Conservation (phyloP, 192 early-diverging fungal species). For the Helicostylum pulchrum region DNA sequence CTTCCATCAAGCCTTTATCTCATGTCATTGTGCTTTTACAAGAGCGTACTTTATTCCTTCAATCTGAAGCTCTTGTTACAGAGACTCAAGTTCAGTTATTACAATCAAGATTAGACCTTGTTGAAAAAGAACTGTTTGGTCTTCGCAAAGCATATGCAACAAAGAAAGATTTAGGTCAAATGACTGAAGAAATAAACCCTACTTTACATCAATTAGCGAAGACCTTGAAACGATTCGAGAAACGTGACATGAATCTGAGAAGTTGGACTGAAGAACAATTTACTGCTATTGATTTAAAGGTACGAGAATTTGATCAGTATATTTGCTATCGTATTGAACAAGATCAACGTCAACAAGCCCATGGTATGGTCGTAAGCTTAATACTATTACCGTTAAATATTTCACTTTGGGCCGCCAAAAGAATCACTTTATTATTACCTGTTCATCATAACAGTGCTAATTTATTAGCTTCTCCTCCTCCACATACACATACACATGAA, state of each 20-base stretch:
- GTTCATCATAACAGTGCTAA: slow-evolving; percentile 14
- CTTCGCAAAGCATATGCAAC: slow-evolving; percentile 53
- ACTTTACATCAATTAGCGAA: slow-evolving; percentile 52
- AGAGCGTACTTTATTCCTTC: slow-evolving; percentile 48
- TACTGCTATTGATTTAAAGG: slow-evolving; percentile 44
- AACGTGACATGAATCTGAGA: slow-evolving; percentile 49
- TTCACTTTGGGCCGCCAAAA: slow-evolving; percentile 31
- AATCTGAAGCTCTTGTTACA: slow-evolving; percentile 51
- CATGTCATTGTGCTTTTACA: slow-evolving; percentile 49
- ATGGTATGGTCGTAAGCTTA: slow-evolving; percentile 29
- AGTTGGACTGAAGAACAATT: slow-evolving; percentile 54
- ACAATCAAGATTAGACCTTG: slow-evolving; percentile 41
- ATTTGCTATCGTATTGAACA: slow-evolving; percentile 51
- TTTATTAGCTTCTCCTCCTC: neutral
- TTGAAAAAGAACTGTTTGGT: slow-evolving; percentile 48
- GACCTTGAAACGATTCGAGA: slow-evolving; percentile 51
- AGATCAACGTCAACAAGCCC: slow-evolving; percentile 42
- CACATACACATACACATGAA: too few relatives aligned
- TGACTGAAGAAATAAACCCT: slow-evolving; percentile 46
- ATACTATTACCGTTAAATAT: slow-evolving; percentile 55
- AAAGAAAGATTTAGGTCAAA: slow-evolving; percentile 50
- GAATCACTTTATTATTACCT: slow-evolving; percentile 29
- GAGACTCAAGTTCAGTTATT: slow-evolving; percentile 46
- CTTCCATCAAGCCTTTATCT: slow-evolving; percentile 48
- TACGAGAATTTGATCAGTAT: slow-evolving; percentile 53